Percentiles rank a stretch among this genome's conserved stretches.
Conservation (phyloP, 805 yeast genomes). For the Yarrowia sp. region DNA sequence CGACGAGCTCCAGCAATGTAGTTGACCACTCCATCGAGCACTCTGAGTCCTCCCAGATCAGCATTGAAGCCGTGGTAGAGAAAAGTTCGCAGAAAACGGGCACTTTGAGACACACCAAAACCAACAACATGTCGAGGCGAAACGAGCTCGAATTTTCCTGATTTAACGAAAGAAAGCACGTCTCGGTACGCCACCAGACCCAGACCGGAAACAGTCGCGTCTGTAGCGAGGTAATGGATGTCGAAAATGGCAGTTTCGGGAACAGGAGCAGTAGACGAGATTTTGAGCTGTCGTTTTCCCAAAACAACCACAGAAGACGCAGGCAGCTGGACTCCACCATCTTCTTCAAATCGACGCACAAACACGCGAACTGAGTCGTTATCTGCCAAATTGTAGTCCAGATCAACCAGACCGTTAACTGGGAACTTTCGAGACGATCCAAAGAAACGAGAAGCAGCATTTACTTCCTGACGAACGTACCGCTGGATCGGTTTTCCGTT, state of each 20-base stretch:
- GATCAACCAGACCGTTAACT: neutral
- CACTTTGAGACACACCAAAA: slow-evolving; percentile 20
- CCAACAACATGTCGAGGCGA: neutral
- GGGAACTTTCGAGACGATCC: slow-evolving; percentile 15
- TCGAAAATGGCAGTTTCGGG: slow-evolving; percentile 15
- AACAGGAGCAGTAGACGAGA: neutral
- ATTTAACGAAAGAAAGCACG: neutral
- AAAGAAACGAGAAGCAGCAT: slow-evolving; percentile 13
- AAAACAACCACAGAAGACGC: neutral
- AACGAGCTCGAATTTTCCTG: neutral
- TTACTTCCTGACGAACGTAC: slow-evolving; percentile 18
- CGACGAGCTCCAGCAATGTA: slow-evolving; percentile 25
- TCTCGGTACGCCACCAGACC: slow-evolving; percentile 17
- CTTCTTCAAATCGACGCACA: slow-evolving; percentile 7
- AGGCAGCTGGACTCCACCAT: neutral
- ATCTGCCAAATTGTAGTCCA: slow-evolving; percentile 2
- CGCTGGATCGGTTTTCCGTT: neutral
- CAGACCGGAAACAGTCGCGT: slow-evolving; percentile 2
- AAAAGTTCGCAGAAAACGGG: slow-evolving; percentile 11
- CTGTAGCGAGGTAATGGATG: slow-evolving; percentile 6
- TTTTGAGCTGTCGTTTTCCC: neutral
- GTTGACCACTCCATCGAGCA: slow-evolving; percentile 16
- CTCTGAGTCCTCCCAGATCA: neutral
- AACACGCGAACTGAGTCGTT: neutral
- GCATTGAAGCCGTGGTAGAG: slow-evolving; percentile 16